A percentile compares a stretch with the other conserved stretches of the same genome.
These are phyloP conservation scores for Malus sieversii DNA, from an alignment of 306 rosid species.

Conservation along the genomic window DNA sequence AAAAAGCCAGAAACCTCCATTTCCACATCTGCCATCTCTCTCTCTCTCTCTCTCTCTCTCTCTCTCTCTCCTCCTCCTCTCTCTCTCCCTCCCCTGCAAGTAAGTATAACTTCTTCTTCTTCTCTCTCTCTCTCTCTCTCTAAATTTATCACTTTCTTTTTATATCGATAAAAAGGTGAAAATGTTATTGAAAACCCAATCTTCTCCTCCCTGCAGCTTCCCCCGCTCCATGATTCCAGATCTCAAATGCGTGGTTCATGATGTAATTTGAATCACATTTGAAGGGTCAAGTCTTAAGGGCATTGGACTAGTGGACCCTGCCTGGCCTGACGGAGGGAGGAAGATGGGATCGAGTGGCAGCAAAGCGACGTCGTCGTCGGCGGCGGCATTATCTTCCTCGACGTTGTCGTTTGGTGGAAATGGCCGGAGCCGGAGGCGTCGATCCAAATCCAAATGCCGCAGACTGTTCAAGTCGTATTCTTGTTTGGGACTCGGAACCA, in stretches of 20 bases:
- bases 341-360: conserved; percentile 85
- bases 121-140: conserved; percentile 20
- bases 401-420: conserved; percentile 13
- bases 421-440: conserved; percentile 31
- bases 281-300: neutral
- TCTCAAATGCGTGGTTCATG: neutral
- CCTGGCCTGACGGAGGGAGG: neutral
- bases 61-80: neutral
- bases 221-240: neutral
- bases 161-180: conserved; percentile 1
- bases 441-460: conserved; percentile 47
- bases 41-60: neutral
- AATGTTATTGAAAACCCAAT: neutral
- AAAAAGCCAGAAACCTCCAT: neutral
- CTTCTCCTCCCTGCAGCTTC: neutral
- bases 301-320: neutral
- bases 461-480: conserved; percentile 60
- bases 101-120: conserved; percentile 8
- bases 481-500: conserved; percentile 64
- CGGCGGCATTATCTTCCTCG: conserved; percentile 22
- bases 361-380: conserved; percentile 41
- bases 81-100: conserved; percentile 11
- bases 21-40: neutral
- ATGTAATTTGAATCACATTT: neutral
- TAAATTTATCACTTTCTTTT: neutral